Conservation (phyloP, 306 rosid species). For the Lathyrus aphaca region DNA sequence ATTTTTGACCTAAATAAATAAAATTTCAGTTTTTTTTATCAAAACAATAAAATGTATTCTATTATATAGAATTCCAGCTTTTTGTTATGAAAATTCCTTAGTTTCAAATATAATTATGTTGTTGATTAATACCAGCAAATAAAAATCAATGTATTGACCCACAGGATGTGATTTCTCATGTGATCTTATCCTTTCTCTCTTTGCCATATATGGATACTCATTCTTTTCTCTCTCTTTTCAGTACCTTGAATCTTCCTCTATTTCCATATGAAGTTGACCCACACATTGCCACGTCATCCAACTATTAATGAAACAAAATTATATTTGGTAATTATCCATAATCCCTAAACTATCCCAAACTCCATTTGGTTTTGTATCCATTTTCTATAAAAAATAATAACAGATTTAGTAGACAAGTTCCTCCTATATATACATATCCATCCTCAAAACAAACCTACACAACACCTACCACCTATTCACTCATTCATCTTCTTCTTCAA, state of each 20-base stretch:
- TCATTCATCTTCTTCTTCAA: conserved; percentile 16
- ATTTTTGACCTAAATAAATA: too few species aligned
- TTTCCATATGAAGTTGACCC: conserved; percentile 58
- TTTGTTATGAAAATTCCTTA: too few species aligned
- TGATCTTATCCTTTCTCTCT: conserved; percentile 34
- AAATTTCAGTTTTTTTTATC: too few species aligned
- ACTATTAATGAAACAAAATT: background rate
- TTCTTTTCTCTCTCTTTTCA: background rate
- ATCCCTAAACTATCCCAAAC: conserved; percentile 5
- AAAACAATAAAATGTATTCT: too few species aligned
- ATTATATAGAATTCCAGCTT: too few species aligned
- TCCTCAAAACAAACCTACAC: conserved; percentile 36
- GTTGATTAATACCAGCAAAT: too few species aligned
- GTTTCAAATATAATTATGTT: too few species aligned
- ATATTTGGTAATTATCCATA: conserved; percentile 17
- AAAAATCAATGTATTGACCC: too few species aligned
- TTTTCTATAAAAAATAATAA: background rate
- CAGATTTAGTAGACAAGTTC: conserved; percentile 2
- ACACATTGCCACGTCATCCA: conserved; percentile 53
- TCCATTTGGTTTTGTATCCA: background rate
- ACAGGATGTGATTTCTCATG: conserved; percentile 3
- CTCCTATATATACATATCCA: conserved; percentile 51
- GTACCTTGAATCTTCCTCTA: conserved; percentile 64
- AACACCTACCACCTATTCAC: conserved; percentile 23
- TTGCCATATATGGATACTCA: conserved; percentile 10